These are phyloP conservation scores for apple (Malus domestica) DNA, from an alignment of 306 rosid genomes.

Conservation along the genomic window ASM211411v1 NC_041799.1:40112501-40113000, in stretches of 20 bases:
- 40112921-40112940: too few species aligned
- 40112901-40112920: too few species aligned
- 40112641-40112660: conserved; percentile 15
- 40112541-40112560: conserved; percentile 18
- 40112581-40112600: conserved; percentile 9
- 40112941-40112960: accelerated
- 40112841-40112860: too few species aligned
- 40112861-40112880: too few species aligned
- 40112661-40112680: background rate
- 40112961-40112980: too few species aligned
- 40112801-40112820: too few species aligned
- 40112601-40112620: background rate
- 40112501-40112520: background rate
- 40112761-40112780: background rate
- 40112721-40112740: background rate
- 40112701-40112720: conserved; percentile 1
- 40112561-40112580: conserved; percentile 12
- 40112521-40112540: background rate
- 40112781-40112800: too few species aligned
- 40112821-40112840: too few species aligned
- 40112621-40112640: conserved; percentile 42
- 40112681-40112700: background rate
- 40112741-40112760: background rate
- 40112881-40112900: too few species aligned
- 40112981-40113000: accelerated